A percentile compares a stretch with the other conserved stretches of the same genome.
phyloP scores from a whole-genome alignment of 768 basidiomycete species.

The Phaeotremella fagi region DNA sequence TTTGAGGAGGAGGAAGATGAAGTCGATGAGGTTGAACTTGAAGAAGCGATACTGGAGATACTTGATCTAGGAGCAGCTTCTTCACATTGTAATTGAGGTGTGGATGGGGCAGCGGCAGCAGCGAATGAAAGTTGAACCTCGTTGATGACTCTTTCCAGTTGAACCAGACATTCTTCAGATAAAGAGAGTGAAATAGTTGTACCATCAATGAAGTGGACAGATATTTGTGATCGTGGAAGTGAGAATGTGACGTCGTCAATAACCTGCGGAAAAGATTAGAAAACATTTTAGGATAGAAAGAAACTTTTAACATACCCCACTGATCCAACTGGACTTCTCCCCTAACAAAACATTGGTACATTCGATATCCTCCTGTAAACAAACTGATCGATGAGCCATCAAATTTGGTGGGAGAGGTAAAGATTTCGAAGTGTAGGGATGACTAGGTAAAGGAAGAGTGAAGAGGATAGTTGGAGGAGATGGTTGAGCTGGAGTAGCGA shows the following conservation, averaged over 20 bases:
- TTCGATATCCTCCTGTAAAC: slow-evolving; percentile 43
- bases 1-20: slow-evolving; percentile 6
- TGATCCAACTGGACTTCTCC: slow-evolving; percentile 48
- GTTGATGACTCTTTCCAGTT: slow-evolving; percentile 33
- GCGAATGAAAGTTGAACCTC: slow-evolving; percentile 45
- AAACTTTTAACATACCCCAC: slow-evolving; percentile 23
- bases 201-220: slow-evolving; percentile 43
- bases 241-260: slow-evolving; percentile 49
- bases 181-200: slow-evolving; percentile 31
- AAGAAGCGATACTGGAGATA: slow-evolving; percentile 17
- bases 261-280: slow-evolving; percentile 9
- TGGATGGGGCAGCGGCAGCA: slow-evolving; percentile 12
- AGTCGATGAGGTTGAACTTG: slow-evolving; percentile 1
- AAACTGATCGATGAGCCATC: slow-evolving; percentile 39
- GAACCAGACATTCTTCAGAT: slow-evolving; percentile 10
- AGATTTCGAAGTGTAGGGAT: slow-evolving; percentile 33
- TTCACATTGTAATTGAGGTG: neutral
- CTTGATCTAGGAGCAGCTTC: slow-evolving; percentile 9
- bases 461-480: slow-evolving; percentile 50
- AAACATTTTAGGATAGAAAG: neutral
- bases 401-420: slow-evolving; percentile 47
- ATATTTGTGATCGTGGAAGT: slow-evolving; percentile 25
- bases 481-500: slow-evolving; percentile 33
- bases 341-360: slow-evolving; percentile 46
- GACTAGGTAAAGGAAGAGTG: slow-evolving; percentile 43